Conservation (phyloP, 176 grass and related monocot species). For the Carex cristatella region DNA sequence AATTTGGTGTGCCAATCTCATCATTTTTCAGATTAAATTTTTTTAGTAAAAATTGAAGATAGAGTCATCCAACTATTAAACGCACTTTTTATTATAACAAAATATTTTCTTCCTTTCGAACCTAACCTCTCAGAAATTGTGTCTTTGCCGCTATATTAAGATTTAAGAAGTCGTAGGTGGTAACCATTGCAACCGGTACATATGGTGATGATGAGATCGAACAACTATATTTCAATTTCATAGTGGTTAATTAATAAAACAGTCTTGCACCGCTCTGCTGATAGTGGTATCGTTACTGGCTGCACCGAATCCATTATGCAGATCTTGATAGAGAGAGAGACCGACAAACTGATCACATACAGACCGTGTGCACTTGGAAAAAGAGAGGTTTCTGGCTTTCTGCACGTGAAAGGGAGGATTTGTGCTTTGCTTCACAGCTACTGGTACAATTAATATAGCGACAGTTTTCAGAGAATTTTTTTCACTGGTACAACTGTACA, state of each 20-base stretch:
- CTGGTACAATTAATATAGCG: not conserved
- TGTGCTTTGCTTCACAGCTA: not conserved
- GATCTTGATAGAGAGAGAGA: not conserved
- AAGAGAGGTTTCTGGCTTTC: not conserved
- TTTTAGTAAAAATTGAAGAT: too few relatives aligned
- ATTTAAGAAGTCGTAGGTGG: too few relatives aligned
- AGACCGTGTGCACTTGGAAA: not conserved
- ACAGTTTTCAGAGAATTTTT: not conserved
- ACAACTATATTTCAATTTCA: not conserved
- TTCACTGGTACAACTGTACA: not conserved
- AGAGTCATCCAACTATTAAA: too few relatives aligned
- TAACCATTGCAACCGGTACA: not conserved
- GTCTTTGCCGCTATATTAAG: too few relatives aligned
- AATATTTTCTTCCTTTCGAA: too few relatives aligned
- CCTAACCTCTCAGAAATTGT: too few relatives aligned
- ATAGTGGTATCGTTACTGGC: not conserved
- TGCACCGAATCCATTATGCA: not conserved
- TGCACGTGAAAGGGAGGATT: not conserved
- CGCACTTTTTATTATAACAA: too few relatives aligned
- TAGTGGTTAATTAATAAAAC: not conserved
- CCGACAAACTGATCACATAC: not conserved
- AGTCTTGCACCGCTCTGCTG: not conserved
- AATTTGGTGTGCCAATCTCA: too few relatives aligned
- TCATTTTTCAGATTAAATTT: too few relatives aligned
- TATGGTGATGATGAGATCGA: not conserved